Evolutionary conservation across 148 eudicot genomes (phyloP), one percentile per base, ranked within the genome.

Genomic region (Dysphania ambrosioides): DNA sequence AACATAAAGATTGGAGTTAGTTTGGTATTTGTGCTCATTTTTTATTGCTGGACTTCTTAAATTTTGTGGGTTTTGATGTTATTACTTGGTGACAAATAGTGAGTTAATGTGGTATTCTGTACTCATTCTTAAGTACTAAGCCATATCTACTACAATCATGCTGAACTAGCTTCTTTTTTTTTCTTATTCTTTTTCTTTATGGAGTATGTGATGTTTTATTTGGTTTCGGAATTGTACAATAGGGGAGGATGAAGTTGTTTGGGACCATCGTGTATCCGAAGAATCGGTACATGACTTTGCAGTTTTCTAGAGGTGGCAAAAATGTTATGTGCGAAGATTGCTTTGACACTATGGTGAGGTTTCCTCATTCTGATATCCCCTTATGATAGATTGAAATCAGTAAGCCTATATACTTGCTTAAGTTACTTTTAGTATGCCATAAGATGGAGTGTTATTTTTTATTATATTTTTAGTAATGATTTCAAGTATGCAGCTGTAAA

Each of bases 291-390:
- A 79, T 93, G 84, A 91, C 95, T 66, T 75, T 93, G 85, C 98
- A 93, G 85, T 93, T 89, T 81, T 93, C 98, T 12, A 83, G 71
- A 88, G 89, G 98, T 61, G 98, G 98, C 83, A 93, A 89, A 85
- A 89, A 81, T 82, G 98, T 93, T 65, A 83, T 85, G 77, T 93
- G 98, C 62, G 95, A 91, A 75, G 95, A 93, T 80, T 88, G 86
- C 83, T 89, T 91, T 66, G 98, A 93, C 72, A 87, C 87, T 42
- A 86, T 93, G 97, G 98, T 91, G 42, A 73, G 86, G 76, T 35
- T 44, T 24, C 56, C 35, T 30, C 1, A 6, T 11, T 55, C 5
- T 71, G 7, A 27, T 29, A 21, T 61, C 65, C 18, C 21, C 3
- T 5, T 62, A 40, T 19, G 6, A 57, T 35, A 19, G 27, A 66